A percentile compares a stretch with the other conserved stretches of the same genome.
Evolutionary conservation across 2,329 filamentous ascomycete species (phyloP).

Genomic region (Camptophora hylomeconis): DNA sequence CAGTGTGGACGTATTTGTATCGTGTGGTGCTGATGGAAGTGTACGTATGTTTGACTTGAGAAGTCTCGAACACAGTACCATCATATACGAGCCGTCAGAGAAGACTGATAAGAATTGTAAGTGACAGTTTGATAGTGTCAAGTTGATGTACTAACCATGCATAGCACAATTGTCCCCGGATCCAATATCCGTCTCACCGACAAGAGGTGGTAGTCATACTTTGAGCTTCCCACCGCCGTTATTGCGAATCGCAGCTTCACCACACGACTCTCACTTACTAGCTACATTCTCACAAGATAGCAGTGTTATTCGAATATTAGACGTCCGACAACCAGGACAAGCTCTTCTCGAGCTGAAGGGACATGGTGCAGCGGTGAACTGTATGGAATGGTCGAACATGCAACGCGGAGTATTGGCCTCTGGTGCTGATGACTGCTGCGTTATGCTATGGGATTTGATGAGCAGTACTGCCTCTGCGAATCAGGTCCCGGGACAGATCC

Average conservation of each 20-base stretch:
- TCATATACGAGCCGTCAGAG: slow-evolving; percentile 93
- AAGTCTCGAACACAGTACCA: slow-evolving; percentile 93
- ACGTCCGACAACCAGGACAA: slow-evolving; percentile 91
- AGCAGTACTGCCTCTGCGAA: slow-evolving; percentile 30
- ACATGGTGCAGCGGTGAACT: slow-evolving; percentile 74
- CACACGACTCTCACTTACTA: slow-evolving; percentile 86
- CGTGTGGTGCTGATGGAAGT: slow-evolving; percentile 92
- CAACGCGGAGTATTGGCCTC: slow-evolving; percentile 80
- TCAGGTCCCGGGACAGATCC: slow-evolving; percentile 4
- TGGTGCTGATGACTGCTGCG: slow-evolving; percentile 81
- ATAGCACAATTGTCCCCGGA: slow-evolving; percentile 10
- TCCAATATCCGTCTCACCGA: slow-evolving; percentile 13
- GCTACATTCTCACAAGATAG: slow-evolving; percentile 96
- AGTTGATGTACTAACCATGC: slow-evolving; percentile 3
- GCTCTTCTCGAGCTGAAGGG: slow-evolving; percentile 86
- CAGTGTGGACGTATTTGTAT: slow-evolving; percentile 97
- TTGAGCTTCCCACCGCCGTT: slow-evolving; percentile 46
- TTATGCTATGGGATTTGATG: slow-evolving; percentile 86
- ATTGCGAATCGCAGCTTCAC: slow-evolving; percentile 54
- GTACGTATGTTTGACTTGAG: slow-evolving; percentile 97
- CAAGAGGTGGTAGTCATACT: slow-evolving; percentile 8
- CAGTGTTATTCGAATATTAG: slow-evolving; percentile 81
- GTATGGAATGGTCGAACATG: slow-evolving; percentile 87
- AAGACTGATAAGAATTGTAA: slow-evolving; percentile 50
- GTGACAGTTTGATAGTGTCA: slow-evolving; percentile 1